phyloP scores from a whole-genome alignment of 352 stramenopile species.

The Phytophthora sansomeana region DNA sequence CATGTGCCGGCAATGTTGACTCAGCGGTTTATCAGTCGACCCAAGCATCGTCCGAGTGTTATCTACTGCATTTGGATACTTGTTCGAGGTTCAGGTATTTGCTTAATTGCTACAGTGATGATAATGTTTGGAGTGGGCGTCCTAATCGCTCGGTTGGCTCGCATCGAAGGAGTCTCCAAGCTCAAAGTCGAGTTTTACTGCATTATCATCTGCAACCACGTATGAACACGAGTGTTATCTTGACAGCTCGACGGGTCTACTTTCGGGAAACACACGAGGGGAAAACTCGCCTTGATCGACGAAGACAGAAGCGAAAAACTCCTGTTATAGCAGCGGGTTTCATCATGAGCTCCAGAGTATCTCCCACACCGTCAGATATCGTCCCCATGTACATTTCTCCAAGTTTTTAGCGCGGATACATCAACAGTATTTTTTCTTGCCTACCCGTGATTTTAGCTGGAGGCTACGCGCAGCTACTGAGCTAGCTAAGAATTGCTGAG shows the following conservation, averaged over 20 bases:
- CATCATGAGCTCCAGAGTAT: conserved; percentile 17
- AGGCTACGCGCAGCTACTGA: conserved; percentile 35
- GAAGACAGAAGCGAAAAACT: conserved; percentile 21
- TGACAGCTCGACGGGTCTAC: conserved; percentile 33
- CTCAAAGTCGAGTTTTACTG: conserved; percentile 46
- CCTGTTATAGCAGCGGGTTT: conserved; percentile 15
- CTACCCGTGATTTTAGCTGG: conserved; percentile 29
- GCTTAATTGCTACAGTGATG: conserved; percentile 5
- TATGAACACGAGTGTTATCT: conserved; percentile 33
- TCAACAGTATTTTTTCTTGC: conserved; percentile 17
- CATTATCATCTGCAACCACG: conserved; percentile 19
- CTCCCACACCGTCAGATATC: conserved; percentile 11
- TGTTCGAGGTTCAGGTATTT: neutral
- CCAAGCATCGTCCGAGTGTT: conserved; percentile 17
- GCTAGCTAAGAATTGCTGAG: conserved; percentile 19
- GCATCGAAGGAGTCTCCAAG: conserved; percentile 7
- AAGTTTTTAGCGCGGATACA: conserved; percentile 29
- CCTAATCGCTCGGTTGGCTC: conserved; percentile 12
- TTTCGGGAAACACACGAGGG: conserved; percentile 30
- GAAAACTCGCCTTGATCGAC: conserved; percentile 20
- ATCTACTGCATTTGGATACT: conserved; percentile 25
- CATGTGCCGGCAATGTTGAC: conserved; percentile 36
- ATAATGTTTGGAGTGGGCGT: conserved; percentile 26
- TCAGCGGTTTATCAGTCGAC: conserved; percentile 27
- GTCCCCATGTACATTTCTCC: conserved; percentile 19